A percentile compares a stretch with the other conserved stretches of the same genome.
Conservation (phyloP, 1,284 basidiomycete genomes). For the Boletus holoroseus region DNA sequence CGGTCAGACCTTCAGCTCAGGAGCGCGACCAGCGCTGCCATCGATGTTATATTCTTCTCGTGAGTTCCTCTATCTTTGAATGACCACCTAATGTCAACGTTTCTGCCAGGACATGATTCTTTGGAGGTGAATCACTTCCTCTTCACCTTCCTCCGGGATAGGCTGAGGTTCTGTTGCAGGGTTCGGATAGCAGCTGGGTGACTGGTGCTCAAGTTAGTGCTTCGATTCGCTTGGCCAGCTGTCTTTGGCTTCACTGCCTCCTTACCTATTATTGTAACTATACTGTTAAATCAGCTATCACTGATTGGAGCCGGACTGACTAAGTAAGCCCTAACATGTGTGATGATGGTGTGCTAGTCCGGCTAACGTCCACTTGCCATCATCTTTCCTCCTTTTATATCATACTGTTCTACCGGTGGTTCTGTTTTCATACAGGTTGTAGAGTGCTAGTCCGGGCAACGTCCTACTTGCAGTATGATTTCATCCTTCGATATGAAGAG, state of each 20-base stretch:
- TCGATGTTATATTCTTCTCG: constrained; percentile 65
- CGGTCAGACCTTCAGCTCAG: constrained; percentile 52
- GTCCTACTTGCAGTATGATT: background rate
- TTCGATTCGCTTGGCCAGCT: background rate
- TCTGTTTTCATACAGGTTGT: background rate
- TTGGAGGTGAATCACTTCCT: constrained; percentile 46
- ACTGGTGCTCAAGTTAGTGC: constrained; percentile 2
- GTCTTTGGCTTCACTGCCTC: background rate
- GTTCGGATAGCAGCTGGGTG: constrained; percentile 59
- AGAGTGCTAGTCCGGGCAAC: background rate
- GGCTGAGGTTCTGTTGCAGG: constrained; percentile 28
- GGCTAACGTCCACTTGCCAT: too few species aligned
- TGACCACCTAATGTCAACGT: background rate
- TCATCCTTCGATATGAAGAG: too few species aligned
- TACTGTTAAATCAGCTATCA: background rate
- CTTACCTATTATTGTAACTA: background rate
- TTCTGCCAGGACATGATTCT: constrained; percentile 57
- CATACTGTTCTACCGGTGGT: too few species aligned
- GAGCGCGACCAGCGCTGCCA: constrained; percentile 39
- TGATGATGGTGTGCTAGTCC: too few species aligned
- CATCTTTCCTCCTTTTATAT: too few species aligned
- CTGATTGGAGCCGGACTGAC: background rate
- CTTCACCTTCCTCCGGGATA: too few species aligned
- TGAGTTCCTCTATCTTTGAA: constrained; percentile 32
- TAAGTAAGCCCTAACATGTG: background rate